Evolutionary conservation across 371 early-diverging fungal species (phyloP).

Genomic region (Mucor circinelloides): DNA sequence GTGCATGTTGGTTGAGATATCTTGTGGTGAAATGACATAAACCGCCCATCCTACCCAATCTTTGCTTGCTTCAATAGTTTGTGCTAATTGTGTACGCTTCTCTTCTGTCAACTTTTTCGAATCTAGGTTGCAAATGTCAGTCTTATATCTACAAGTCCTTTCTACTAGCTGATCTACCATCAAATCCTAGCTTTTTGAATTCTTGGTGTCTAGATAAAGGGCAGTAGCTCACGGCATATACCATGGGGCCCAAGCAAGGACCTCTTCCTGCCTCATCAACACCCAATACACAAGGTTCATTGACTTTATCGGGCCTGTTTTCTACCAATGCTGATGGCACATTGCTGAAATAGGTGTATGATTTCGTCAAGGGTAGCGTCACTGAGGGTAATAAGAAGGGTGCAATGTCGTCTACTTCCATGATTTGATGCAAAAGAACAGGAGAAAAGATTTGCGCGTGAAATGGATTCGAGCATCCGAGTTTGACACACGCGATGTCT

Average conservation of each 20-base stretch:
- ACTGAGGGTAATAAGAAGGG: slow-evolving; percentile 39
- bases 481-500: background rate
- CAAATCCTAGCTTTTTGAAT: slow-evolving; percentile 76
- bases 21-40: slow-evolving; percentile 81
- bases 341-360: slow-evolving; percentile 39
- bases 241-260: slow-evolving; percentile 98
- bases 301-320: slow-evolving; percentile 4
- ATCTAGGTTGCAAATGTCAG: slow-evolving; percentile 51
- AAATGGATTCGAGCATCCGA: background rate
- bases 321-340: slow-evolving; percentile 30
- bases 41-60: slow-evolving; percentile 89
- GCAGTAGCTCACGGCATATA: slow-evolving; percentile 88
- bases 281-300: slow-evolving; percentile 81
- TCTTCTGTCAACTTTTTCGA: slow-evolving; percentile 87
- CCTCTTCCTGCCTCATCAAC: slow-evolving; percentile 99
- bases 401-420: background rate
- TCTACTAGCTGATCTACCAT: slow-evolving; percentile 56
- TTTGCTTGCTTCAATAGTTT: slow-evolving; percentile 53
- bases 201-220: slow-evolving; percentile 62
- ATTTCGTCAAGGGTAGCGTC: slow-evolving; percentile 35
- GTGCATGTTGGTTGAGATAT: slow-evolving; percentile 90
- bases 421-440: background rate
- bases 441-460: background rate
- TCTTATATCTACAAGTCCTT: background rate
- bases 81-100: slow-evolving; percentile 73